Conservation (phyloP, 306 rosid species). For the Castanea crenata region DNA sequence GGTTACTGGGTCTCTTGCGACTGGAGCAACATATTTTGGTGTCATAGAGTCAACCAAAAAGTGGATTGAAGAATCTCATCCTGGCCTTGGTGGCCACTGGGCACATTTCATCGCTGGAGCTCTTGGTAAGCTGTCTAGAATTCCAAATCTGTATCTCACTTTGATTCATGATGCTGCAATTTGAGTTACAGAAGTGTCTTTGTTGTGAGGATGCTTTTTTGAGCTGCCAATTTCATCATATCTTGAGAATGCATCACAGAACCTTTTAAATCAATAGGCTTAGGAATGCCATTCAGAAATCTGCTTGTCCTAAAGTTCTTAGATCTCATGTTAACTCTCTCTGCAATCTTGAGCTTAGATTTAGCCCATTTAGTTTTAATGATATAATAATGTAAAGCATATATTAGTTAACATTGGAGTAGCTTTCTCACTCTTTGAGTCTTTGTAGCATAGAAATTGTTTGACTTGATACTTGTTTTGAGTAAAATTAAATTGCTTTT, state of each 20-base stretch:
- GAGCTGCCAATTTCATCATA: too few relatives aligned
- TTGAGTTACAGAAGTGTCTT: not conserved
- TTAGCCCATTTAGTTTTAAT: too few relatives aligned
- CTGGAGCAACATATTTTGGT: constrained; percentile 95
- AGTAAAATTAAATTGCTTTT: not conserved
- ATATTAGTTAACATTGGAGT: too few relatives aligned
- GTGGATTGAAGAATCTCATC: constrained; percentile 88
- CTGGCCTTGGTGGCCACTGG: constrained; percentile 81
- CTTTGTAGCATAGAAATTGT: not conserved
- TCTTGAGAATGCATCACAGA: not conserved
- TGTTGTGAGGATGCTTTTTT: not conserved
- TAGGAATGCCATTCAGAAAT: not conserved
- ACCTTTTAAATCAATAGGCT: not conserved
- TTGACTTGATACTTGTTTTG: not conserved
- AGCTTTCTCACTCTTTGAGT: too few relatives aligned
- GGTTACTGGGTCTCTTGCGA: constrained; percentile 84
- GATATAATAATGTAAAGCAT: too few relatives aligned
- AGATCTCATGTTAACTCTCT: too few relatives aligned
- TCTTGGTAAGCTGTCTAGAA: constrained; percentile 55
- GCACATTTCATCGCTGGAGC: constrained; percentile 96
- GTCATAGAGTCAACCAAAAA: constrained; percentile 85
- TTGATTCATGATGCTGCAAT: not conserved
- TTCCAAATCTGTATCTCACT: constrained; percentile 18
- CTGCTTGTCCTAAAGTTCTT: not conserved
- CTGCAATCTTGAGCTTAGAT: too few relatives aligned